Conservation (phyloP, 140 eudicot genomes). For the Ambrosia hybrid region DNA sequence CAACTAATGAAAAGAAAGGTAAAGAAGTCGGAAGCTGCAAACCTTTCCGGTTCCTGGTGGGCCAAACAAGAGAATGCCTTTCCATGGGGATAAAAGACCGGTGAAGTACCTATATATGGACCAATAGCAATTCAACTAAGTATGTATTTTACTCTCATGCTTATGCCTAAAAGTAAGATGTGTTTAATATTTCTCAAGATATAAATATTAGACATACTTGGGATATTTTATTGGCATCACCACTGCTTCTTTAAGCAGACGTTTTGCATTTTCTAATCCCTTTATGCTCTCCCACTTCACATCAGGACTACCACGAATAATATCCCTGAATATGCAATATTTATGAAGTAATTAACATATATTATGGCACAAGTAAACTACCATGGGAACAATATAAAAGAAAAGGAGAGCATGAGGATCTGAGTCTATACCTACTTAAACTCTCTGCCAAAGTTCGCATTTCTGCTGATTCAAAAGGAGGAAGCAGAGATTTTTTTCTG, state of each 20-base stretch:
- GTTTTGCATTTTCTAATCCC: slow-evolving; percentile 95
- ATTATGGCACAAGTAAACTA: background rate
- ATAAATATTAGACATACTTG: slow-evolving; percentile 49
- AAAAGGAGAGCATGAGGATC: background rate
- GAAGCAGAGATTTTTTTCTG: slow-evolving; percentile 84
- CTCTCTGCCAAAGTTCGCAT: slow-evolving; percentile 95
- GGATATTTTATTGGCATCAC: slow-evolving; percentile 99
- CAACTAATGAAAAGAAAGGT: background rate
- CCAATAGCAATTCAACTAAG: slow-evolving; percentile 18
- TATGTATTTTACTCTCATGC: background rate
- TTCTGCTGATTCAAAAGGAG: slow-evolving; percentile 94
- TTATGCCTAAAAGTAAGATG: background rate
- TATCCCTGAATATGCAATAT: slow-evolving; percentile 63
- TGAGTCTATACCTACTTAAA: slow-evolving; percentile 65
- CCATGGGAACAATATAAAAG: background rate
- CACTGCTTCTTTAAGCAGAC: slow-evolving; percentile 98
- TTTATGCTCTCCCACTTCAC: slow-evolving; percentile 98
- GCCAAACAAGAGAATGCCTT: slow-evolving; percentile 98
- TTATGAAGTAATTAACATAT: background rate
- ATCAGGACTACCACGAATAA: slow-evolving; percentile 90
- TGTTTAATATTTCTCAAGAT: background rate
- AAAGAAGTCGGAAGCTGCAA: slow-evolving; percentile 12
- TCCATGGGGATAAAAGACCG: slow-evolving; percentile 97
- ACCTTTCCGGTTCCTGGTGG: slow-evolving; percentile 99
- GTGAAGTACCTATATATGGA: slow-evolving; percentile 76